Evolutionary conservation across 2,329 filamentous ascomycete species (phyloP).

Genomic region (Verticillium klebahnii): DNA sequence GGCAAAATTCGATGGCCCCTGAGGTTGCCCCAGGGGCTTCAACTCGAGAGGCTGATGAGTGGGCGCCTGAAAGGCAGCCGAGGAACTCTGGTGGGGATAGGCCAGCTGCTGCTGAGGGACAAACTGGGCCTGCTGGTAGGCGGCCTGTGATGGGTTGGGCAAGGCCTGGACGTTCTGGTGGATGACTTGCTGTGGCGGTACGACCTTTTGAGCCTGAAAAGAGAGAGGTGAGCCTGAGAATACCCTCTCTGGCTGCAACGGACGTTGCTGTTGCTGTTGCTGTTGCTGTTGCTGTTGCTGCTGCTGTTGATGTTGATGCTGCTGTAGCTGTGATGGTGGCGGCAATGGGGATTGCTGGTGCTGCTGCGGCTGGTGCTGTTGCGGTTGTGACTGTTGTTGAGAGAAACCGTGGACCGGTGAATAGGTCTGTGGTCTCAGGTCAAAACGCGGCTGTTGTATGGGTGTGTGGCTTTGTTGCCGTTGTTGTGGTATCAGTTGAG

Average conservation of each 20-base stretch:
- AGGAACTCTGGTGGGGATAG: constrained; percentile 4
- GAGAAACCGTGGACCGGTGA: constrained; percentile 21
- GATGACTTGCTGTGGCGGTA: constrained; percentile 1
- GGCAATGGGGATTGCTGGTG: background rate
- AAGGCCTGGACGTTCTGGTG: constrained; percentile 5
- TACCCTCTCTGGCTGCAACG: constrained; percentile 9
- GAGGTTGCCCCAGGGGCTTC: background rate
- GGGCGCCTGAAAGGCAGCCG: constrained; percentile 6
- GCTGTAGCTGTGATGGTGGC: constrained; percentile 11
- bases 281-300: constrained; percentile 10
- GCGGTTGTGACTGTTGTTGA: constrained; percentile 18
- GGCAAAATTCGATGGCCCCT: background rate
- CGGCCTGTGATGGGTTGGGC: background rate
- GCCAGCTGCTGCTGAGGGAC: constrained; percentile 9
- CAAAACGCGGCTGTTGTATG: constrained; percentile 19
- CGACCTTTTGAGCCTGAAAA: constrained; percentile 3
- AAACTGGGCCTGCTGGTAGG: constrained; percentile 9
- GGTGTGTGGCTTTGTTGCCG: constrained; percentile 28
- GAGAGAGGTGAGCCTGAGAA: constrained; percentile 12
- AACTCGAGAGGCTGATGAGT: constrained; percentile 1
- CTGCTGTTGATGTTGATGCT: constrained; percentile 17
- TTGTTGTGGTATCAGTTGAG: constrained; percentile 27
- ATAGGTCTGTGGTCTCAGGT: constrained; percentile 8
- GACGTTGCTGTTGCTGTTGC: constrained; percentile 9
- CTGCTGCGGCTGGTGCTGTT: constrained; percentile 17